Base-by-base conservation (phyloP, 169 alveolate genomes). In the Cyclospora cayetanensis region DNA sequence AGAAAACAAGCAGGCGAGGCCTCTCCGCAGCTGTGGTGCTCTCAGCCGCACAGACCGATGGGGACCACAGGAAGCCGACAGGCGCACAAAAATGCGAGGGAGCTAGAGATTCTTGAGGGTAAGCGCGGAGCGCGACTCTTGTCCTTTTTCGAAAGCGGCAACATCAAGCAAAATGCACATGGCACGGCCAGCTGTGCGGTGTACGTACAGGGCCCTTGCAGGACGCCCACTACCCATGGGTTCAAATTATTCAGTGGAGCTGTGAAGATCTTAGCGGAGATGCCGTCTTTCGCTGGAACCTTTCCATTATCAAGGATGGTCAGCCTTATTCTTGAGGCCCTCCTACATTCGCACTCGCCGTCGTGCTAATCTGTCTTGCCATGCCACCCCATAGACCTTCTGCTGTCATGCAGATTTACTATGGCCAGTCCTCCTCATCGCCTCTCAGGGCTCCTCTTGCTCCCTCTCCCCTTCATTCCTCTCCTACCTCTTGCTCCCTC, bases 191-290 rank as follows among this genome's bases (percentile, higher is more conserved):
- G 55, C 15, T 46, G 15, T 55, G 11, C 27, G 27, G 11, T 55
- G 11, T 11, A 4, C n/a, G 11, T 29, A 4, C 27, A 55, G 70
- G 70, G 27, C 31, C 31, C 4, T 27, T 92, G 82, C 94, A 92
- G 68, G 94, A 92, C 90, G 83, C 70, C 82, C 79, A 50, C 11
- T 92, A 83, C 68, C 94, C 94, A 20, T 92, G 94, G 94, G 86
- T 92, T 55, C 94, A 92, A 29, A 85, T 92, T 25, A 92, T 92
- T n/a, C 94, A 92, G 79, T 92, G 94, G 94, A 60, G 93, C 20
- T 72, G 94, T 66, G 94, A 92, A 55, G 93, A 84, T 37, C 35
- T 85, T 41, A 83, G 80, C 18, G 46, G 82, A 74, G 84, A 92
- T 39, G 72, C 93, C 12, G 94, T 92, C 34, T 84, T 92, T 50